phyloP scores from a whole-genome alignment of 306 rosid genomes.

The Crataegus laevigata region DNA sequence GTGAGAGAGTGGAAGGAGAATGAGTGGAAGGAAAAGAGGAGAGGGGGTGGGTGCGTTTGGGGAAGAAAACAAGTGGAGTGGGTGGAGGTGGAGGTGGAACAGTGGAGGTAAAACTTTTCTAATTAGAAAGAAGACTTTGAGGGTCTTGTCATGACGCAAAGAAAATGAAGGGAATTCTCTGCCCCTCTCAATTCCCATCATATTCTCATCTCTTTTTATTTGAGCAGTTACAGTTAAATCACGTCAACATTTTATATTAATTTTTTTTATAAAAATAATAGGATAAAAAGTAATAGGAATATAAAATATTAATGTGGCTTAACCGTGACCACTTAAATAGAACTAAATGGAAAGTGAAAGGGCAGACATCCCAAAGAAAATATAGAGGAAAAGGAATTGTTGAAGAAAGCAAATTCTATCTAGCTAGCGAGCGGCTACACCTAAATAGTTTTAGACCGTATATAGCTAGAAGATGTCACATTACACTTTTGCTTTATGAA shows the following conservation, averaged over 20 bases:
- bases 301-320: too few species aligned
- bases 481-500: neutral
- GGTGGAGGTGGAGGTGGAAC: slow-evolving; percentile 4
- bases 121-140: neutral
- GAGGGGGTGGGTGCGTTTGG: neutral
- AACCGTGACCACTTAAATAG: too few species aligned
- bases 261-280: too few species aligned
- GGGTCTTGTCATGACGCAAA: neutral
- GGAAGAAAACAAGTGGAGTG: neutral
- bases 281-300: too few species aligned
- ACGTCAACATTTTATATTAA: too few species aligned
- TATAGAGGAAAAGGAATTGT: neutral
- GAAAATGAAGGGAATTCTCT: too few species aligned
- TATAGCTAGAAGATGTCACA: neutral
- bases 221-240: too few species aligned
- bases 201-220: too few species aligned
- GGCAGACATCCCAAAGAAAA: too few species aligned
- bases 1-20: neutral
- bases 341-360: too few species aligned
- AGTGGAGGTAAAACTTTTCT: neutral
- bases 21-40: too few species aligned
- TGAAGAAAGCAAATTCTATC: neutral
- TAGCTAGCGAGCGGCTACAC: neutral
- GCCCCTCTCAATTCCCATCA: too few species aligned
- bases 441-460: neutral